Percentiles rank a stretch among this genome's conserved stretches.
Conservation (phyloP, 2,329 filamentous ascomycete species). For the Colletotrichum cuscutae region DNA sequence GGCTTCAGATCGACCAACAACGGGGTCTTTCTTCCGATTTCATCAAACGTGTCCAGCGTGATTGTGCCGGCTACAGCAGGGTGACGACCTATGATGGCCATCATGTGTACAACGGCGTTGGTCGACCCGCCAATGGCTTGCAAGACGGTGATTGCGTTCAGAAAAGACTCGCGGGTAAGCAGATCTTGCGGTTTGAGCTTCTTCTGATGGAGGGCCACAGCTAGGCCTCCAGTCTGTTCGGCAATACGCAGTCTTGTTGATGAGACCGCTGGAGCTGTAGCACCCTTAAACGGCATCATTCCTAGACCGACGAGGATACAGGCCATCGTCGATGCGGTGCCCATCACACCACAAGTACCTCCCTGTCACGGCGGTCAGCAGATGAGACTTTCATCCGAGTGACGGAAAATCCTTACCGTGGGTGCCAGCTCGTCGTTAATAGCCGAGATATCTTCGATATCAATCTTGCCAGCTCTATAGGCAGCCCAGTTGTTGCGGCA, state of each 20-base stretch:
- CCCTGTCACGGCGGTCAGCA: constrained; percentile 49
- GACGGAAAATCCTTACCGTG: constrained; percentile 57
- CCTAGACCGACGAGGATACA: constrained; percentile 85
- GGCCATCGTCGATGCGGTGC: constrained; percentile 91
- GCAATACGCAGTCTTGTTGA: constrained; percentile 85
- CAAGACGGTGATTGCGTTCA: constrained; percentile 87
- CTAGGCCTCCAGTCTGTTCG: constrained; percentile 74
- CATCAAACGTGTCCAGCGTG: constrained; percentile 82
- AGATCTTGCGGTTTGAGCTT: constrained; percentile 76
- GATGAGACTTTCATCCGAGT: background rate
- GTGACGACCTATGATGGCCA: constrained; percentile 82
- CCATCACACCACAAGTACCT: constrained; percentile 91
- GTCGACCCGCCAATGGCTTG: constrained; percentile 89
- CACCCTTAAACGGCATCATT: constrained; percentile 81
- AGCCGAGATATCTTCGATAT: constrained; percentile 76
- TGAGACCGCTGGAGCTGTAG: constrained; percentile 81
- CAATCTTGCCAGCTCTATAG: constrained; percentile 72
- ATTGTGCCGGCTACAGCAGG: constrained; percentile 72
- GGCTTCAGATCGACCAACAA: constrained; percentile 89
- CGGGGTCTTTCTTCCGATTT: constrained; percentile 80
- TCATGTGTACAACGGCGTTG: constrained; percentile 86
- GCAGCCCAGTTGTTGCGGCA: constrained; percentile 80
- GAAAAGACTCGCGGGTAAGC: constrained; percentile 79
- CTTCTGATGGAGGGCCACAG: constrained; percentile 73
- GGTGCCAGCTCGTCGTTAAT: constrained; percentile 80